phyloP scores from a whole-genome alignment of 2,329 filamentous ascomycete genomes.

The Penicillium sp. region DNA sequence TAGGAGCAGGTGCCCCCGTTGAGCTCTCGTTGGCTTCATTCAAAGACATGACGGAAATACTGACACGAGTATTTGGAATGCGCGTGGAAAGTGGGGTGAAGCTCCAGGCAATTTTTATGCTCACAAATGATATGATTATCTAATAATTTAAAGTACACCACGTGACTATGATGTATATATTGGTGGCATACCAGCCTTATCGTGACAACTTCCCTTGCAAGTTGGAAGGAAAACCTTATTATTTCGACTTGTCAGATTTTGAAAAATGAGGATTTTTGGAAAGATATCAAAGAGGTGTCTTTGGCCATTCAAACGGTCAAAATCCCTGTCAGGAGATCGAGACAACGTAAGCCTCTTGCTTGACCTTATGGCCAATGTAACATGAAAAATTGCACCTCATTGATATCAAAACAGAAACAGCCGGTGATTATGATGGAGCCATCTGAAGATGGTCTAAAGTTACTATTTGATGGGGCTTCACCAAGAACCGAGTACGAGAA shows the following conservation, averaged over 20 bases:
- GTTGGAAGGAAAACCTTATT: not conserved
- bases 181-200: not conserved
- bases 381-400: not conserved
- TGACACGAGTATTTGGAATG: not conserved
- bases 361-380: not conserved
- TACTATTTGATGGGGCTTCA: slow-evolving; percentile 1
- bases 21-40: not conserved
- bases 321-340: not conserved
- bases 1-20: not conserved
- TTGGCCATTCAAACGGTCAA: not conserved
- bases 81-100: not conserved
- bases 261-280: not conserved
- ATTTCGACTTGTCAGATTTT: not conserved
- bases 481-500: slow-evolving; percentile 15
- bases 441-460: slow-evolving; percentile 6
- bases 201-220: not conserved
- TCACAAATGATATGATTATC: not conserved
- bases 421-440: not conserved
- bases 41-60: not conserved
- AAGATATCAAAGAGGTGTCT: not conserved
- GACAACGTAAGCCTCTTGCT: not conserved
- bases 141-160: not conserved
- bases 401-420: not conserved
- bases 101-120: not conserved
- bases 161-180: slow-evolving; percentile 2